Evolutionary conservation across 495 filamentous ascomycete species (phyloP).

Genomic region (Apiosordaria backusii): DNA sequence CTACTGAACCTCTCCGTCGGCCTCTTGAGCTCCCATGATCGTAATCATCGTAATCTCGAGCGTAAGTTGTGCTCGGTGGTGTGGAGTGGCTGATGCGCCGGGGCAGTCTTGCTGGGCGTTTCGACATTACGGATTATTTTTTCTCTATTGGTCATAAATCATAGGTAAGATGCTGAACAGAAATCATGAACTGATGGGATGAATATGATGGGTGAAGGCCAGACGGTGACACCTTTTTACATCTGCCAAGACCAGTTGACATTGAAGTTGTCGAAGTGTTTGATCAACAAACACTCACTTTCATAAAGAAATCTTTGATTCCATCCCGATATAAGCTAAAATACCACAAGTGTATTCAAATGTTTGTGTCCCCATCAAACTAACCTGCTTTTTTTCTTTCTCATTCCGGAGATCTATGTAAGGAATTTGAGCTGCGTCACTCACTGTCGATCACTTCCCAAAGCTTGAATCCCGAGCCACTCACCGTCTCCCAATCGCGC

Average conservation of each 20-base stretch:
- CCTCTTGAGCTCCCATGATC: not conserved
- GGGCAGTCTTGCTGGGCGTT: not conserved
- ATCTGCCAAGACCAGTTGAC: not conserved
- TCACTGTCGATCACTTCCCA: not conserved
- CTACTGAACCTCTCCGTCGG: not conserved
- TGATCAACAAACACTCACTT: not conserved
- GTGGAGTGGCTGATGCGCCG: slow-evolving; percentile 10
- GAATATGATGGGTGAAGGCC: not conserved
- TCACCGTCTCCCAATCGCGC: not conserved
- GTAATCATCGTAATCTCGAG: not conserved
- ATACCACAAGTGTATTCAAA: too few relatives aligned
- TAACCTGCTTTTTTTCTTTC: not conserved
- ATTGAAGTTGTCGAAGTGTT: not conserved
- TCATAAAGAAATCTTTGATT: too few relatives aligned
- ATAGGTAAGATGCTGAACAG: not conserved
- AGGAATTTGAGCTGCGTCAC: not conserved
- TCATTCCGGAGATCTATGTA: not conserved
- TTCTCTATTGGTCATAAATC: not conserved
- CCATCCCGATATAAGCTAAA: too few relatives aligned
- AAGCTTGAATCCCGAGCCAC: not conserved
- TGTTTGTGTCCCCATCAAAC: not conserved
- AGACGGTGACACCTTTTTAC: not conserved
- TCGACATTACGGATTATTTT: not conserved
- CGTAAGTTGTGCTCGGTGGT: not conserved
- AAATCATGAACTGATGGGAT: not conserved